These are phyloP conservation scores for Suillus ampliporus DNA, from an alignment of 768 basidiomycete species.

Conservation along the genomic window DNA sequence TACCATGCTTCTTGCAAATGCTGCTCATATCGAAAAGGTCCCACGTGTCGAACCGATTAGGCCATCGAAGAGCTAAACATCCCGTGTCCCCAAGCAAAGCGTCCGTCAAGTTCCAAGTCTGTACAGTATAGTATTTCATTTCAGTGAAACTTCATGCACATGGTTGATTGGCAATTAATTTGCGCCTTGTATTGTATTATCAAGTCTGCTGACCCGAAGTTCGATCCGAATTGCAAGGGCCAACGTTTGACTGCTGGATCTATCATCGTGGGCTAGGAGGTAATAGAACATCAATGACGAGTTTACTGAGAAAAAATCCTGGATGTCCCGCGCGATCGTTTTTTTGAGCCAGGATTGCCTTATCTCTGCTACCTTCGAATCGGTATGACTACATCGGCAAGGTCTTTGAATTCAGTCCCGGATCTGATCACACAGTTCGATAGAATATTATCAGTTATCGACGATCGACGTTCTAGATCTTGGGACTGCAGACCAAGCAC, in stretches of 20 bases:
- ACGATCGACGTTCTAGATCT: neutral
- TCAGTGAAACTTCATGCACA: neutral
- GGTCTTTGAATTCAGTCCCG: neutral
- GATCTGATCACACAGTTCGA: neutral
- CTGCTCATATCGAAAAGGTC: slow-evolving; percentile 15
- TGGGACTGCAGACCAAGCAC: neutral
- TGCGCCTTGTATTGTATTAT: neutral
- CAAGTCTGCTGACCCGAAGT: neutral
- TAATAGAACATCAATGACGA: neutral
- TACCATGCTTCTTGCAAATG: neutral
- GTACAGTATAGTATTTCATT: slow-evolving; percentile 2
- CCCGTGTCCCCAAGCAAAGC: neutral
- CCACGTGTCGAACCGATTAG: slow-evolving; percentile 10
- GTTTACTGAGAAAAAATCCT: neutral
- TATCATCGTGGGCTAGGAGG: neutral
- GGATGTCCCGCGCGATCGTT: neutral
- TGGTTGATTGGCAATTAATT: slow-evolving; percentile 1
- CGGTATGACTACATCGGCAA: no score
- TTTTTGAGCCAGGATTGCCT: neutral
- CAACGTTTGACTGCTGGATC: neutral
- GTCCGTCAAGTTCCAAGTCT: neutral
- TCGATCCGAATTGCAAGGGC: neutral
- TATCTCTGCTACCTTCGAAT: no score
- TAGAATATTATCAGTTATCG: neutral
- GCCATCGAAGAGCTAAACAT: slow-evolving; percentile 6